phyloP scores from a whole-genome alignment of 83 land plant species.

The Picea abies region DNA sequence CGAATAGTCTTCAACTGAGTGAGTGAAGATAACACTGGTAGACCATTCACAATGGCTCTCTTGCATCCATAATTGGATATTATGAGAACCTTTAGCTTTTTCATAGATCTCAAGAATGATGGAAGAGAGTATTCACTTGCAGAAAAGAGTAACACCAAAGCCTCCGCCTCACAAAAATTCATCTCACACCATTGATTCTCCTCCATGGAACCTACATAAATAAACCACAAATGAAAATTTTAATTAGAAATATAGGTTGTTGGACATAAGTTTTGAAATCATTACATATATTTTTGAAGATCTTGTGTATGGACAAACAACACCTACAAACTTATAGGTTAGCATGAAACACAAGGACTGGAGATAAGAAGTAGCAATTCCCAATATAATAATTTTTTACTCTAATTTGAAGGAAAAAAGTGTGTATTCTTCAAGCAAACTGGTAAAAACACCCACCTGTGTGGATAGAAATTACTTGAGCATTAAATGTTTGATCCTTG shows the following conservation, averaged over 20 bases:
- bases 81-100: slow-evolving; percentile 48
- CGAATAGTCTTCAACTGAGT: slow-evolving; percentile 43
- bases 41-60: slow-evolving; percentile 26
- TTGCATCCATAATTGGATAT: slow-evolving; percentile 32
- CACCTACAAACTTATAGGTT: neutral
- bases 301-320: neutral
- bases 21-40: slow-evolving; percentile 31
- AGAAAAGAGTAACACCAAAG: slow-evolving; percentile 50
- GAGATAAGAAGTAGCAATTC: neutral
- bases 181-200: slow-evolving; percentile 52
- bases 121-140: slow-evolving; percentile 53
- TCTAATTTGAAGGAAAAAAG: neutral
- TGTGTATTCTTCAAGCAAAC: neutral
- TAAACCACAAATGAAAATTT: neutral
- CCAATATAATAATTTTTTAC: neutral
- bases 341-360: neutral
- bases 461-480: slow-evolving; percentile 57
- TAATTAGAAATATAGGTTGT: neutral
- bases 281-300: neutral
- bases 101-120: slow-evolving; percentile 47
- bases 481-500: slow-evolving; percentile 35
- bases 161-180: slow-evolving; percentile 60
- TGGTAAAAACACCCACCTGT: slow-evolving; percentile 35
- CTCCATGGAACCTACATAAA: slow-evolving; percentile 49
- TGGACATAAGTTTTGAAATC: neutral